Evolutionary conservation across 257 asterid species (phyloP).

Genomic region (Apocynum venetum): DNA sequence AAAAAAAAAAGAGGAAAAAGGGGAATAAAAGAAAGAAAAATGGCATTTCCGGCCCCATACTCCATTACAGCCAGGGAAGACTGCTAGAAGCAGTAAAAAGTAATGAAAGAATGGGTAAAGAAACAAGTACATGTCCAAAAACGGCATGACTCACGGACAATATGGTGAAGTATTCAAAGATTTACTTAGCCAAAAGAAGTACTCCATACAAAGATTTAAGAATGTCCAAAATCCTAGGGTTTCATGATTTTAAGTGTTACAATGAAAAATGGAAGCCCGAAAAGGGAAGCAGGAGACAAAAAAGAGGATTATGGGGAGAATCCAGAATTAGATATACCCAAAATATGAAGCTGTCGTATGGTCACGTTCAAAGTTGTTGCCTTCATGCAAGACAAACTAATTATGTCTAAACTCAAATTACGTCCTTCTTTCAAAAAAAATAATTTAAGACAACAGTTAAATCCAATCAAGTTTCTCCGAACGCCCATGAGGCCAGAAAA

Average conservation of each 20-base stretch:
- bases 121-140: not conserved
- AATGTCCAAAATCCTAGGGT: constrained; percentile 5
- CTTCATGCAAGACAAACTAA: constrained; percentile 58
- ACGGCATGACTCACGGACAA: not conserved
- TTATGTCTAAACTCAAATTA: constrained; percentile 43
- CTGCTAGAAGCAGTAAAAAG: no score
- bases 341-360: constrained; percentile 23
- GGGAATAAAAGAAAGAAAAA: not conserved
- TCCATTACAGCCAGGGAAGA: not conserved
- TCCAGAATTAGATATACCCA: constrained; percentile 25
- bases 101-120: not conserved
- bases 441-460: constrained; percentile 5
- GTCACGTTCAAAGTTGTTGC: constrained; percentile 47
- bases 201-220: not conserved
- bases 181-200: no score
- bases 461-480: constrained; percentile 27
- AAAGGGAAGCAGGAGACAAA: constrained; percentile 20
- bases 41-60: constrained; percentile 1
- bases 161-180: not conserved
- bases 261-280: constrained; percentile 11
- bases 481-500: not conserved
- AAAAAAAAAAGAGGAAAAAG: no score
- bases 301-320: constrained; percentile 20
- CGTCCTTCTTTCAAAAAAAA: constrained; percentile 4
- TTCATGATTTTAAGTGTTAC: not conserved